Evolutionary conservation across 139 green algal genomes (phyloP), one percentile per base, ranked within the genome.

Genomic region (Mychonastes homosphaera): DNA sequence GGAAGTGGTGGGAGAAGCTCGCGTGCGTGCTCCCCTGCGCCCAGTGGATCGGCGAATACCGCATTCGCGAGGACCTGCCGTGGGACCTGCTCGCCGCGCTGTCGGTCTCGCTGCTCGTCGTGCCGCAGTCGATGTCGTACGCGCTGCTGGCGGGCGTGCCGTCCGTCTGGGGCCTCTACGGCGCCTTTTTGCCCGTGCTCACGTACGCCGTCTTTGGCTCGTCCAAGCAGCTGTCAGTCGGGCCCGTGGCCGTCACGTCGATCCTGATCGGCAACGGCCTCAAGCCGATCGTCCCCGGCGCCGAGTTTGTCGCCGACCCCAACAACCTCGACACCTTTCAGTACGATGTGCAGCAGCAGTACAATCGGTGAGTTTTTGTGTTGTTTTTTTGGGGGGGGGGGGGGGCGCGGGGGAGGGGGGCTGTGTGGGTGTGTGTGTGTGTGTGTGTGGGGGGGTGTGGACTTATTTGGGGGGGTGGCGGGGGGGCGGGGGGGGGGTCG

Each of bases 121-220:
- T 85, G 28, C 80, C 79, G 0, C 54, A 63, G 36, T 64, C 63
- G 53, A 87, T 89, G 82, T 79, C 66, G 10, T 89, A 89, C 58
- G 82, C 82, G 48, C 76, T 68, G 21, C 56, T 88, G 38, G 82
- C 82, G 0, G 81, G 81, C 24, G 58, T 87, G 51, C 81, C 79
- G 6, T 52, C 66, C 6, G 75, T 79, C 19, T 91, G 79, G 51
- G 87, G 87, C 12, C 74, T 95, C 43, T 95, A 95, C 57, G 77
- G 80, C 24, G 78, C 77, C 2, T 94, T 90, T 66, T 63, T 90
- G 21, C 86, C 86, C 18, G 63, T 79, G n/a, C 29, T 95, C 4
- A 69, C 79, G 16, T 94, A 94, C 66, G 54, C 73, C 1, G 46
- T 84, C 30, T 73, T 93, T 21, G 86, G 86, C 18, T 77, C 55